Evolutionary conservation across 805 yeast genomes (phyloP).

Genomic region (Candida tibetensis): DNA sequence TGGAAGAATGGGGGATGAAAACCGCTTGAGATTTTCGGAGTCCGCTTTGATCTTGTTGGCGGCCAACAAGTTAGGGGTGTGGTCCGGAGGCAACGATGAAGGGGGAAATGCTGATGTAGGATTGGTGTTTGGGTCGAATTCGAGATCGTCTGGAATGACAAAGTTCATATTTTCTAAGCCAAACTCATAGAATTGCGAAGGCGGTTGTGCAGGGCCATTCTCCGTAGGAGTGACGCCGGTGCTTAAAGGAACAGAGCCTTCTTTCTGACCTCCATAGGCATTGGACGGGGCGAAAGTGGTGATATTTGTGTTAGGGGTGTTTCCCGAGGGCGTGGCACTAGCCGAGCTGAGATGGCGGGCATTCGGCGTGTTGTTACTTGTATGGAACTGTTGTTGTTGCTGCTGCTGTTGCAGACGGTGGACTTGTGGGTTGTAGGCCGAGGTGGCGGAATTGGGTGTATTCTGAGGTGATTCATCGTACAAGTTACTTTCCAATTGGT

Average conservation of each 20-base stretch:
- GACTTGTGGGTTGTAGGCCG: conserved; percentile 9
- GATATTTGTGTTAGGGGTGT: conserved; percentile 6
- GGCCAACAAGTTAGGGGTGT: conserved; percentile 26
- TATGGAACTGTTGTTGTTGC: conserved; percentile 5
- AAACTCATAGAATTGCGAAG: conserved; percentile 17
- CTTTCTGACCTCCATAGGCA: background rate
- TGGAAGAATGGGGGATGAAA: conserved; percentile 38
- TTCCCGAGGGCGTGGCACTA: conserved; percentile 6
- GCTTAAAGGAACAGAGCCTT: background rate
- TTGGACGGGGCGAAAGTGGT: background rate
- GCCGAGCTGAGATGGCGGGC: conserved; percentile 9
- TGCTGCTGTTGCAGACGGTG: conserved; percentile 2
- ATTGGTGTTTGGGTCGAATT: conserved; percentile 9
- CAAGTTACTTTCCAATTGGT: conserved; percentile 28
- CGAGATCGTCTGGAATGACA: conserved; percentile 33
- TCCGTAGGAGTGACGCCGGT: background rate
- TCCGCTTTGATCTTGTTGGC: conserved; percentile 12
- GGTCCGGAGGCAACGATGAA: conserved; percentile 15
- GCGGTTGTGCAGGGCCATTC: conserved; percentile 2
- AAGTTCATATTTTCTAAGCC: conserved; percentile 24
- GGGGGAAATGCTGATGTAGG: conserved; percentile 30
- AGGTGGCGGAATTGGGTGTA: conserved; percentile 1
- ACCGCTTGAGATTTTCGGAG: conserved; percentile 8
- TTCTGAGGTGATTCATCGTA: conserved; percentile 17
- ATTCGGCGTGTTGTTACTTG: conserved; percentile 2